Evolutionary conservation across 179 eudicot species (phyloP).

Genomic region (Actinidia arguta): DNA sequence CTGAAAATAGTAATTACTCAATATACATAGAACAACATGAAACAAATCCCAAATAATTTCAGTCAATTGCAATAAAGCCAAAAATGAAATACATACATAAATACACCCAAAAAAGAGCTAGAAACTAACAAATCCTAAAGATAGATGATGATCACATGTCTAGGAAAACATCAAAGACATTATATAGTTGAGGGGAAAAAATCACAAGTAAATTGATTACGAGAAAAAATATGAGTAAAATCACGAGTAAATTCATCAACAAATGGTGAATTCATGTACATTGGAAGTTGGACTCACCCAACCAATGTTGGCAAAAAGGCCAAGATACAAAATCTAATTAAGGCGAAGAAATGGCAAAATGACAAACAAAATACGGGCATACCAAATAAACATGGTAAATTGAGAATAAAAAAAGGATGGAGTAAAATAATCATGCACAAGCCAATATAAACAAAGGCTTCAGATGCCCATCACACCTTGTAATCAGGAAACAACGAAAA

Average conservation of each 20-base stretch:
- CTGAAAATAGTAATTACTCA: neutral
- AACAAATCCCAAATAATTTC: neutral
- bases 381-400: conserved; percentile 7
- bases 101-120: neutral
- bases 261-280: neutral
- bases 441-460: neutral
- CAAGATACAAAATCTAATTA: no score
- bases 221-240: no score
- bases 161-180: neutral
- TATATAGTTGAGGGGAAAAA: neutral
- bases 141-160: neutral
- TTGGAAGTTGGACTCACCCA: neutral
- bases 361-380: neutral
- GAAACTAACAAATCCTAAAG: neutral
- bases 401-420: neutral
- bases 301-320: neutral
- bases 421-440: neutral
- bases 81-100: neutral
- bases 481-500: neutral
- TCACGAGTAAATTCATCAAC: no score
- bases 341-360: neutral
- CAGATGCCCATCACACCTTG: neutral
- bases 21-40: neutral
- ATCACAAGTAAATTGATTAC: neutral
- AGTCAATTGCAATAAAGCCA: neutral